Evolutionary conservation across 352 stramenopile genomes (phyloP), one percentile per base, ranked within the genome.

Genomic region (Phytophthora rubi): DNA sequence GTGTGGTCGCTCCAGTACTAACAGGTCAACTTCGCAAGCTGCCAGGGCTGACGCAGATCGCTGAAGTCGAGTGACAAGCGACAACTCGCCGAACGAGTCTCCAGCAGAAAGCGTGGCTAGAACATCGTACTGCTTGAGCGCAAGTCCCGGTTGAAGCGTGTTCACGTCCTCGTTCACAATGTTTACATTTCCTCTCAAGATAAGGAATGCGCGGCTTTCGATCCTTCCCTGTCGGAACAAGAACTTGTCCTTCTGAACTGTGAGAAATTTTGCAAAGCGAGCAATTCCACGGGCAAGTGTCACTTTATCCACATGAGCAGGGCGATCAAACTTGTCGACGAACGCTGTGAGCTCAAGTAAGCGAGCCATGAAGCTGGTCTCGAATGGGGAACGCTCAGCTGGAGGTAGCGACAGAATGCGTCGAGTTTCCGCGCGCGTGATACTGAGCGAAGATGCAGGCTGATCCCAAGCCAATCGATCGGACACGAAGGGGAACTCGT

Each of bases 91-190:
- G 18, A 95, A 91, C 15, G 82, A 91, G 37, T 87, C 84, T 10
- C 87, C 87, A 4, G 83, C 82, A 0, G 76, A 80, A 5, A 95
- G 74, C 16, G 85, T 93, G 6, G 80, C 87, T 13, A 95, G 75
- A 5, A 95, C 69, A 15, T 92, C 84, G 58, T 86, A 76, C 37
- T 82, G 71, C 48, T 82, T 84, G 13, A 85, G 61, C 7, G 69
- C 65, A 15, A 61, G 18, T 8, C 68, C 73, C 5, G 63, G 62
- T 52, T 77, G 71, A 6, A 66, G 33, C 6, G 69, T 70, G 12
- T 65, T 79, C 2, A 86, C 63, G 53, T 94, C 83, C 68, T 95
- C 87, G 23, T 92, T 91, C 48, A 95, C 87, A 26, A 95, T 92
- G 53, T 85, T 80, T 53, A 95, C 89, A 7, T 77, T 83, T n/a